Base-by-base conservation (phyloP, 1,284 basidiomycete genomes). In the Puccinia horiana region DNA sequence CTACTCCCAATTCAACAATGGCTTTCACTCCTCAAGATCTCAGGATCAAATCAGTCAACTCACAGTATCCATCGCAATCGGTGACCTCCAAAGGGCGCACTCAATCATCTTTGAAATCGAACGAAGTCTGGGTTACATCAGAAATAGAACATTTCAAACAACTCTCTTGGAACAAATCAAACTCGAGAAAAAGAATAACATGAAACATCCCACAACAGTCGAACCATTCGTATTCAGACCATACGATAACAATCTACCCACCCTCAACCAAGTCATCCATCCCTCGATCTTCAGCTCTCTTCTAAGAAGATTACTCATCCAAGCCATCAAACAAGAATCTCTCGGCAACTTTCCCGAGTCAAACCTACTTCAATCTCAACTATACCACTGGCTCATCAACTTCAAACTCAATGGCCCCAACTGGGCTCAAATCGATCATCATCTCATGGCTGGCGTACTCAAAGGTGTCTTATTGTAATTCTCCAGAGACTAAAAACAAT, bases 391-490 rank as follows among this genome's bases (percentile, higher is more conserved):
- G 78, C 42, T 81, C 29, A 11, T 49, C 54, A 81, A 81, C 56
- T 81, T 81, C 35, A 58, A 70, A n/a, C 49, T 58, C 44, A 81
- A 81, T 63, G 69, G 78, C 2, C 20, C 5, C 0, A n/a, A 74
- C 16, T 81, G 78, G 78, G 67, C 69, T 35, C 69, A 81, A 23
- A 35, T 81, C 35, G 78, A 81, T 44, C 78, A 81, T 35, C 78
- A 81, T 65, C 49, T 81, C 37, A 56, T 81, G 52, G 78, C 78
- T 16, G 78, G 69, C 32, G 78, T 81, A 44, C 52, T 81, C 54
- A 81, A 81, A 65, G 78, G 78, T 61, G 78, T 81, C 70, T 69
- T 81, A 67, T 74, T 72, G 78, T 81, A 73, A 58, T 58, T 76
- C 54, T 44, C 74, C 54, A 69, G 6, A 42, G n/a, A n/a, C n/a